phyloP scores from a whole-genome alignment of 1,284 basidiomycete genomes.

The Microbotryum intermedium region DNA sequence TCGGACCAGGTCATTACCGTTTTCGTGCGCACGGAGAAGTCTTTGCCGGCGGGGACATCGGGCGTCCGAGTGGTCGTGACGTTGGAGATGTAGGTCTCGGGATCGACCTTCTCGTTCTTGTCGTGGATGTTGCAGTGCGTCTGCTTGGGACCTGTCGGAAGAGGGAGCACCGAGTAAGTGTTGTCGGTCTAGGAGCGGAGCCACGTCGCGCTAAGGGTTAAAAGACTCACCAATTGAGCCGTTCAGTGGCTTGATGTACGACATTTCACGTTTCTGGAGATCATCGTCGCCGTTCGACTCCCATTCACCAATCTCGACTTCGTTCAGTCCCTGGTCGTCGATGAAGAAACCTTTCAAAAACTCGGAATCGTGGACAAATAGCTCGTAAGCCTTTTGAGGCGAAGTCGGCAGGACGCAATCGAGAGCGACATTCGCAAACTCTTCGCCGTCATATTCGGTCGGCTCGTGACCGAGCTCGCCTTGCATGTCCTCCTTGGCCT shows the following conservation, averaged over 20 bases:
- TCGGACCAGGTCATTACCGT: constrained; percentile 93
- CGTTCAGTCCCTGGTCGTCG: constrained; percentile 60
- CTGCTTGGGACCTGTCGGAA: constrained; percentile 65
- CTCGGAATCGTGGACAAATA: constrained; percentile 79
- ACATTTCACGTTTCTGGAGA: constrained; percentile 67
- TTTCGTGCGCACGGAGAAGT: constrained; percentile 83
- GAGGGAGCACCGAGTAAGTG: not conserved
- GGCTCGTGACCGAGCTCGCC: constrained; percentile 6
- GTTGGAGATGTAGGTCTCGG: constrained; percentile 69
- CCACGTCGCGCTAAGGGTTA: not conserved
- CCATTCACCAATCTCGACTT: constrained; percentile 90
- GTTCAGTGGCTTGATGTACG: constrained; percentile 88
- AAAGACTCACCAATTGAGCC: constrained; percentile 50
- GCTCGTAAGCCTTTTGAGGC: constrained; percentile 85
- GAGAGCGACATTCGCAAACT: constrained; percentile 23
- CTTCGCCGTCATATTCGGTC: constrained; percentile 18
- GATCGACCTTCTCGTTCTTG: constrained; percentile 66
- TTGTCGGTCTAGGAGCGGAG: not conserved
- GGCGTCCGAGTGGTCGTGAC: constrained; percentile 85
- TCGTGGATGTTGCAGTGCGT: constrained; percentile 88
- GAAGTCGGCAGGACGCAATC: constrained; percentile 60
- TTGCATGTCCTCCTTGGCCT: constrained; percentile 1
- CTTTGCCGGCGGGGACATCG: constrained; percentile 84
- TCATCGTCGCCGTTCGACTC: constrained; percentile 42
- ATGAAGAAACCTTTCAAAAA: constrained; percentile 90